Evolutionary conservation across 2,329 filamentous ascomycete species (phyloP), one percentile per base, ranked within the genome.

Genomic region (Cercospora sp.): DNA sequence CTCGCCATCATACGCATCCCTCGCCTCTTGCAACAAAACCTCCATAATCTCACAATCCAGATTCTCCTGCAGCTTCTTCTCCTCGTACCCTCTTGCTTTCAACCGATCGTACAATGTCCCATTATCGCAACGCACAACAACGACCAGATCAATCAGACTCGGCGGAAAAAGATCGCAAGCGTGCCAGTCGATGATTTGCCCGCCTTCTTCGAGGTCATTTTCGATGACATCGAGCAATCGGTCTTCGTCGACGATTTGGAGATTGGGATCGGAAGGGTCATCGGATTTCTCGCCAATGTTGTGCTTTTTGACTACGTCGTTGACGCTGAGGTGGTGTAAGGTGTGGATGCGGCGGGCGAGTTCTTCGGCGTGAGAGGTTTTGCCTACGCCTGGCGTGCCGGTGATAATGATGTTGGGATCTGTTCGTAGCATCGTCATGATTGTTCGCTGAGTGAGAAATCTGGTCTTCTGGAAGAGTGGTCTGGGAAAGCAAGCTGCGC

Each of bases 41-140:
- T 97, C 91, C 90, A 99, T 98, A 77, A 99, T 98, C 82, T 99
- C 95, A 32, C 92, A 91, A 80, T 99, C 95, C 69, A 99, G 84
- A 78, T 99, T 99, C 80, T 98, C 95, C 79, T 98, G 92, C 53
- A 99, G 83, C 80, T 99, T 99, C 70, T 87, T 85, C 77, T 95
- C 92, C 70, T 88, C 85, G 79, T 97, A 97, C 70, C 92, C 91
- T 72, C 94, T 87, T 51, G 87, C 87, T 64, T 86, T 88, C 64
- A 99, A 82, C 63, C 95, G 88, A 79, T 99, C 95, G 78, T 95
- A 98, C 2, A 97, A 86, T 13, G 90, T 83, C 21, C 87, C 88
- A 18, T 92, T 93, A 74, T 95, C 89, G 66, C 91, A 92, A 57
- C 95, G 86, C 71, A 99, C 81, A 65, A 99, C 95, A 5, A 98